Evolutionary conservation across 768 basidiomycete species (phyloP).

Genomic region (Omphalotus guepiniiformis): DNA sequence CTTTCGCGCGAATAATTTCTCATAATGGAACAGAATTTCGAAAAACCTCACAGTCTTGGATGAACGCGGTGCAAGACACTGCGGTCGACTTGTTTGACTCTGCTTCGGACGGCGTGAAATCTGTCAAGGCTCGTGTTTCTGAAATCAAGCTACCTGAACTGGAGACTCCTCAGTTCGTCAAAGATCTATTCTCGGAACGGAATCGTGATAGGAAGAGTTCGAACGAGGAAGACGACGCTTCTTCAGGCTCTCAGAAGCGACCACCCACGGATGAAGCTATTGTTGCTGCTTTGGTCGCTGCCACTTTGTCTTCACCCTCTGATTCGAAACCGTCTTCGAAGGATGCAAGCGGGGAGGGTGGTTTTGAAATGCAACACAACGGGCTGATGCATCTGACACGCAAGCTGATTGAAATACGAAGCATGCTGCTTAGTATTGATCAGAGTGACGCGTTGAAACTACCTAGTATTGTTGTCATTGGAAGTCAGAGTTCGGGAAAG

Average conservation of each 20-base stretch:
- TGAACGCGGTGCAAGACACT: slow-evolving; percentile 60
- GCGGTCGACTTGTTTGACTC: slow-evolving; percentile 69
- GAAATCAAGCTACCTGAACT: slow-evolving; percentile 52
- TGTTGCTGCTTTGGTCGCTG: slow-evolving; percentile 72
- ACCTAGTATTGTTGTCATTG: slow-evolving; percentile 97
- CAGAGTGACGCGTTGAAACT: slow-evolving; percentile 92
- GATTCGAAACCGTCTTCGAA: slow-evolving; percentile 46
- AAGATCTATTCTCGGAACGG: slow-evolving; percentile 40
- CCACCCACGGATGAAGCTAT: slow-evolving; percentile 57
- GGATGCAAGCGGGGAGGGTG: slow-evolving; percentile 25
- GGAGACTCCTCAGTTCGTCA: slow-evolving; percentile 65
- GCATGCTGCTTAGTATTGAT: slow-evolving; percentile 93
- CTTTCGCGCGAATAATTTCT: not conserved
- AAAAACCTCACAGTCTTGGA: slow-evolving; percentile 64
- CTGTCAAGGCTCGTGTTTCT: slow-evolving; percentile 55
- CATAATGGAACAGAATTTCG: slow-evolving; percentile 55
- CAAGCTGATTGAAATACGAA: slow-evolving; percentile 94
- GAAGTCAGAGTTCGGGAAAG: slow-evolving; percentile 98
- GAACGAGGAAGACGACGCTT: slow-evolving; percentile 24
- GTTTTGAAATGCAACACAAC: slow-evolving; percentile 55
- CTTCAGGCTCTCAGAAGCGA: slow-evolving; percentile 35
- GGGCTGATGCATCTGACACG: slow-evolving; percentile 90
- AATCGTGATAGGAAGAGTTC: slow-evolving; percentile 24
- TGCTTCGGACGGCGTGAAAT: slow-evolving; percentile 65
- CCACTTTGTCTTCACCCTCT: slow-evolving; percentile 73